phyloP scores from a whole-genome alignment of 139 green algal species.

The Cymbomonas tetramitiformis region DNA sequence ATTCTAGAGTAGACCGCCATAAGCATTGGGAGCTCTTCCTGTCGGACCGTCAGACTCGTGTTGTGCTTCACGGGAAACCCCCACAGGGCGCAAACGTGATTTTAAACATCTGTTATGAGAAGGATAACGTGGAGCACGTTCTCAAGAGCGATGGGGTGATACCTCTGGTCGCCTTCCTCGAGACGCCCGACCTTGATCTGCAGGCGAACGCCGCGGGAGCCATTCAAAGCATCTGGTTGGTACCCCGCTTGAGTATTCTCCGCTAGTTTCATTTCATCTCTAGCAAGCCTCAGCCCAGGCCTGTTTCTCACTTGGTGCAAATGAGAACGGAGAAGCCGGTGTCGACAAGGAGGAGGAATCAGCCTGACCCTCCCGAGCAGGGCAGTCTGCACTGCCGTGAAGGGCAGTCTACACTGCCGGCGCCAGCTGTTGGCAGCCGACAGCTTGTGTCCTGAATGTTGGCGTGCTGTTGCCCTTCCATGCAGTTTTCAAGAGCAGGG shows the following conservation, averaged over 20 bases:
- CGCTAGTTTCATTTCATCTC: too few species aligned
- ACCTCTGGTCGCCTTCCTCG: constrained; percentile 29
- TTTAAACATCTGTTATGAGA: constrained; percentile 61
- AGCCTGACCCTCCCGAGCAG: too few species aligned
- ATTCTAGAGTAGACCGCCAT: not conserved
- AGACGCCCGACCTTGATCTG: constrained; percentile 10
- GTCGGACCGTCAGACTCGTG: too few species aligned
- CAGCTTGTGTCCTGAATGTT: too few species aligned
- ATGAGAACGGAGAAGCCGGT: not conserved
- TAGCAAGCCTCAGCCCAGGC: too few species aligned
- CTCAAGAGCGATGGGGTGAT: constrained; percentile 27
- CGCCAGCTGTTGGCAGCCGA: too few species aligned
- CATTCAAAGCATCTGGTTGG: constrained; percentile 57
- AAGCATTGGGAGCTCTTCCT: too few species aligned
- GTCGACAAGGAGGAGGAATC: not conserved
- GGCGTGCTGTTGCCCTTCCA: too few species aligned
- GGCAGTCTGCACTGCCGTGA: too few species aligned
- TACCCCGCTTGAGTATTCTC: too few species aligned
- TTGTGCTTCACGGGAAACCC: too few species aligned
- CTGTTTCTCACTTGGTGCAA: constrained; percentile 12
- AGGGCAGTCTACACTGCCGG: too few species aligned
- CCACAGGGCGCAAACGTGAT: constrained; percentile 51
- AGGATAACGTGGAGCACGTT: constrained; percentile 28
- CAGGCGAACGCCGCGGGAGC: constrained; percentile 53
- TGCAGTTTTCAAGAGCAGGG: constrained; percentile 20